Conservation (phyloP, 1,284 basidiomycete genomes). For the Hypsizygus ulmarius region DNA sequence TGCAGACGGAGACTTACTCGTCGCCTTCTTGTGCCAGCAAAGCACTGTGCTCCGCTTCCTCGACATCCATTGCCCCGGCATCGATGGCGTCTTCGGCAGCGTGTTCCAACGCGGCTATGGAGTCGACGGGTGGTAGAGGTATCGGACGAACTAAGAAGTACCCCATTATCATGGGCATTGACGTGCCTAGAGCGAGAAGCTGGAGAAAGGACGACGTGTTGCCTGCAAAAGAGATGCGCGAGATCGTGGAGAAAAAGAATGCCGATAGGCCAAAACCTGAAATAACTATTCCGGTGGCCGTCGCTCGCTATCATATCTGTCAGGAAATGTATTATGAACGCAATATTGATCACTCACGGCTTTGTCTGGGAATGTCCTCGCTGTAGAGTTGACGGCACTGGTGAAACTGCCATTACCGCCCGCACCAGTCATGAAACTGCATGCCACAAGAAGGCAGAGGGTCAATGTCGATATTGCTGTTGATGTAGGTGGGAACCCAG, state of each 20-base stretch:
- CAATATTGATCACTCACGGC: conserved; percentile 26
- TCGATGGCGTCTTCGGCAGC: conserved; percentile 2
- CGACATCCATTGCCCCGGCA: not conserved
- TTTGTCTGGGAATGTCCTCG: conserved; percentile 50
- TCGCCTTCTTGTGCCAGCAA: conserved; percentile 7
- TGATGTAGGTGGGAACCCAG: conserved; percentile 29
- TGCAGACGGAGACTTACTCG: conserved; percentile 2
- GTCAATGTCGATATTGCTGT: conserved; percentile 20
- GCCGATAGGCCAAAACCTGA: conserved; percentile 43
- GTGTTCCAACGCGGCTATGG: conserved; percentile 7
- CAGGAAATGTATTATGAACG: not conserved
- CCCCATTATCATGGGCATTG: conserved; percentile 41
- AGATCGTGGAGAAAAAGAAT: conserved; percentile 40
- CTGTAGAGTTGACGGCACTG: conserved; percentile 52
- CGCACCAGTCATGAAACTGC: conserved; percentile 49
- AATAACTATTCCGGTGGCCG: conserved; percentile 39
- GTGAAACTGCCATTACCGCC: conserved; percentile 51
- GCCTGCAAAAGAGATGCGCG: conserved; percentile 35
- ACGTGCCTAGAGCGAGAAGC: conserved; percentile 38
- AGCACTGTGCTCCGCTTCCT: conserved; percentile 6
- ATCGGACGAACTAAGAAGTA: conserved; percentile 39
- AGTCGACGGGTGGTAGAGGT: conserved; percentile 30
- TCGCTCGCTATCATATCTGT: conserved; percentile 28
- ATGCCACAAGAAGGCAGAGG: conserved; percentile 41
- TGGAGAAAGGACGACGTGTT: conserved; percentile 39